phyloP scores from a whole-genome alignment of 2,329 filamentous ascomycete species.

The Plectosphaerella cucumerina region DNA sequence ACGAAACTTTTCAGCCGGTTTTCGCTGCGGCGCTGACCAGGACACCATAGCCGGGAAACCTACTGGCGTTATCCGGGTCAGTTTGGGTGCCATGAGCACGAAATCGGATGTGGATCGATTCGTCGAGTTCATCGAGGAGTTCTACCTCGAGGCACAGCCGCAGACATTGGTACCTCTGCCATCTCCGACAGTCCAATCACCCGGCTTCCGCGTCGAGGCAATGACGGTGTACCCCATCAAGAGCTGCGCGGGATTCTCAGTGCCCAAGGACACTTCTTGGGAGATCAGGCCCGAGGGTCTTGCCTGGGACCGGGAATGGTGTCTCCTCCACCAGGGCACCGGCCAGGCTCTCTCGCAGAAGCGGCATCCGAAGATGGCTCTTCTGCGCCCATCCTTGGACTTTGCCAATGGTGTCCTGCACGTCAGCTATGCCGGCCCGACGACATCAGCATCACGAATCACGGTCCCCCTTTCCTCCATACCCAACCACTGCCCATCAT shows the following conservation, averaged over 20 bases:
- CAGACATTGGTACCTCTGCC: neutral
- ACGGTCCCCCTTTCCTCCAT: constrained; percentile 61
- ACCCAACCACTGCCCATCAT: constrained; percentile 38
- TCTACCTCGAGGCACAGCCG: constrained; percentile 41
- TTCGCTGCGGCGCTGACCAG: constrained; percentile 78
- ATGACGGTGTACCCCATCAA: constrained; percentile 88
- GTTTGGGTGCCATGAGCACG: constrained; percentile 87
- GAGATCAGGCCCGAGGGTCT: constrained; percentile 77
- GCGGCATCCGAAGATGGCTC: constrained; percentile 79
- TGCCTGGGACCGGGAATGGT: constrained; percentile 96
- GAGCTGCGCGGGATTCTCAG: constrained; percentile 76
- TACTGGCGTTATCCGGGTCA: constrained; percentile 80
- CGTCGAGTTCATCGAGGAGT: constrained; percentile 66
- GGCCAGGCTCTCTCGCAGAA: constrained; percentile 86
- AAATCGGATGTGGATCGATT: constrained; percentile 69
- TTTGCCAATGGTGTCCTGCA: constrained; percentile 61
- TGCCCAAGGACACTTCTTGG: constrained; percentile 66
- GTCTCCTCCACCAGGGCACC: constrained; percentile 81
- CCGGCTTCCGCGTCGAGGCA: constrained; percentile 43
- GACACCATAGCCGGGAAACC: constrained; percentile 82
- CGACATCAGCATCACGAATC: constrained; percentile 30
- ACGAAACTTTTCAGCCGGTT: constrained; percentile 78
- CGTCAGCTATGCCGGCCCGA: constrained; percentile 45
- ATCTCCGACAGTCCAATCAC: neutral
- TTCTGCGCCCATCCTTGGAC: constrained; percentile 73